These are phyloP conservation scores for Calonectria hongkongensis DNA, from an alignment of 2,329 filamentous ascomycete genomes.

Conservation along the genomic window DNA sequence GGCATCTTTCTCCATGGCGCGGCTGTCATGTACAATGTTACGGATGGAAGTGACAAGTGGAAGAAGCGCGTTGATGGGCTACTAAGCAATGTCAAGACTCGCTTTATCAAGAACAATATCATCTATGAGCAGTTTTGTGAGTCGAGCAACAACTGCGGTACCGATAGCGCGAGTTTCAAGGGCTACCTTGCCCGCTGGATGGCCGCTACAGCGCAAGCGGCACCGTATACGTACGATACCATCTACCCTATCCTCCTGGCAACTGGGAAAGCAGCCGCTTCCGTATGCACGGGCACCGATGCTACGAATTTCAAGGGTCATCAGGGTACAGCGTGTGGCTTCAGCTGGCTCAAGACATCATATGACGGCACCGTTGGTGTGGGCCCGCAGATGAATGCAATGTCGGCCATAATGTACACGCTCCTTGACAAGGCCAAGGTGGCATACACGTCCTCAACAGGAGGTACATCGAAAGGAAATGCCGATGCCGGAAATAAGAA, in stretches of 20 bases:
- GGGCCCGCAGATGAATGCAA: constrained; percentile 81
- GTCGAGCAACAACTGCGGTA: constrained; percentile 75
- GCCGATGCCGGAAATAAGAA: constrained; percentile 64
- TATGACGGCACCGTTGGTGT: constrained; percentile 79
- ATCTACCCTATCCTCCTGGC: constrained; percentile 71
- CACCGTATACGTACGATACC: constrained; percentile 69
- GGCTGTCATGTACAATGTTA: constrained; percentile 78
- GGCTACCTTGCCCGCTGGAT: constrained; percentile 83
- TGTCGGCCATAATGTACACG: constrained; percentile 78
- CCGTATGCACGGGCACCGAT: constrained; percentile 69
- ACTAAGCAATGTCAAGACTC: constrained; percentile 66
- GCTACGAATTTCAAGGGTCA: constrained; percentile 68
- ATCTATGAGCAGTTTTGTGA: constrained; percentile 83
- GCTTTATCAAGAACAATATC: constrained; percentile 74
- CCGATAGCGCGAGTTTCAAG: constrained; percentile 85
- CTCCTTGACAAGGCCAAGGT: constrained; percentile 66
- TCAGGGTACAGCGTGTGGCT: constrained; percentile 78
- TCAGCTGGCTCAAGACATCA: constrained; percentile 73
- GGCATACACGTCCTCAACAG: constrained; percentile 72
- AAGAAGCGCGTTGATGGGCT: constrained; percentile 76
- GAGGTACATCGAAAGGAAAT: constrained; percentile 76
- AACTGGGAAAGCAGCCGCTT: constrained; percentile 71
- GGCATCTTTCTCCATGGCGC: constrained; percentile 79
- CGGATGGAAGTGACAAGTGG: constrained; percentile 69
- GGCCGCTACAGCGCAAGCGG: constrained; percentile 72